phyloP scores from a whole-genome alignment of 78 protist species.

The Dictyostelium discoideum region DNA sequence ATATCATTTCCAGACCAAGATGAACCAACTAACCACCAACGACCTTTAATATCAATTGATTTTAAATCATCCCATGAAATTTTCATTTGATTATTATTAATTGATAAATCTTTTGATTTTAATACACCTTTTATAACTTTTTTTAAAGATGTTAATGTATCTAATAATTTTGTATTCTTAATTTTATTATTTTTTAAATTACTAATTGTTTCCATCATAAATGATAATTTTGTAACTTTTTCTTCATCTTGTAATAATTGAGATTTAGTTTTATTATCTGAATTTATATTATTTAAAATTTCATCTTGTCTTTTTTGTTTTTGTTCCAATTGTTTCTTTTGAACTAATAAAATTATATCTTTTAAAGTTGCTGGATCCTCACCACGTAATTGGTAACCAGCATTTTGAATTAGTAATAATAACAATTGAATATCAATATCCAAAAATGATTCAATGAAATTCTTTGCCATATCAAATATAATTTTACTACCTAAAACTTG shows the following conservation, averaged over 20 bases:
- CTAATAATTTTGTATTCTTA: constrained; percentile 42
- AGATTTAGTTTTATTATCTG: background rate
- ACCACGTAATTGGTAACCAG: constrained; percentile 76
- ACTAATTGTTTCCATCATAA: constrained; percentile 76
- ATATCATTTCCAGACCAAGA: constrained; percentile 75
- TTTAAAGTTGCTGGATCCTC: constrained; percentile 75
- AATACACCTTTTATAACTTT: constrained; percentile 42
- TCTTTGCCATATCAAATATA: constrained; percentile 64
- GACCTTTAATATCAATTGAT: constrained; percentile 29
- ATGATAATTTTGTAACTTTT: constrained; percentile 30
- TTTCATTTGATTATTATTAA: constrained; percentile 14
- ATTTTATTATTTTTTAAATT: constrained; percentile 75
- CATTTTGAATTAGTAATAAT: constrained; percentile 60
- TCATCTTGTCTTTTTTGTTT: constrained; percentile 14
- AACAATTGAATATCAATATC: constrained; percentile 65
- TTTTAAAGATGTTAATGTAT: constrained; percentile 29
- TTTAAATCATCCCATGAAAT: constrained; percentile 33
- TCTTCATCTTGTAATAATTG: background rate
- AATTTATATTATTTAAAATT: background rate
- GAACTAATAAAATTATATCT: constrained; percentile 59
- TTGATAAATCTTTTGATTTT: constrained; percentile 23
- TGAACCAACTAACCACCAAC: constrained; percentile 84
- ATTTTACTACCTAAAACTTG: constrained; percentile 44
- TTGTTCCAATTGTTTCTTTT: constrained; percentile 42
- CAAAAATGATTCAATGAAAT: constrained; percentile 17